phyloP scores from a whole-genome alignment of 2,329 filamentous ascomycete genomes.

The Grosmannia clavigera region DNA sequence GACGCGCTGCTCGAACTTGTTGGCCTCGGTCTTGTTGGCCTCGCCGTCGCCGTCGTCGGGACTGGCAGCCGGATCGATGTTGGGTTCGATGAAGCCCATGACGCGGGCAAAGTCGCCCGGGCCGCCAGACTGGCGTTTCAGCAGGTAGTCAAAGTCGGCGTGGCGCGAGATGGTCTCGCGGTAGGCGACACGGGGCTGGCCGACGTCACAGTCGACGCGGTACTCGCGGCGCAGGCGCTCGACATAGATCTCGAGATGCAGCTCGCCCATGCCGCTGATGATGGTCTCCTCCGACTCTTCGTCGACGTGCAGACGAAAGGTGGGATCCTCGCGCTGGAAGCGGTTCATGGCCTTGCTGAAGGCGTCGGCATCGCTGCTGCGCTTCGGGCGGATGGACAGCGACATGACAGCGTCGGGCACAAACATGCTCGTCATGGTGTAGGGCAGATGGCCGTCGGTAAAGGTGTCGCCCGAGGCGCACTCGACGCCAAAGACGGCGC shows the following conservation, averaged over 20 bases:
- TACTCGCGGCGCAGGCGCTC: slow-evolving; percentile 96
- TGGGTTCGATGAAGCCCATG: slow-evolving; percentile 82
- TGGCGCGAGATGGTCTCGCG: slow-evolving; percentile 77
- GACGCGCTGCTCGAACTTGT: slow-evolving; percentile 78
- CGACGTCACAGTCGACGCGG: slow-evolving; percentile 89
- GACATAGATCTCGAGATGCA: slow-evolving; percentile 94
- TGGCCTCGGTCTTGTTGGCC: slow-evolving; percentile 40
- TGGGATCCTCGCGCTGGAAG: slow-evolving; percentile 96
- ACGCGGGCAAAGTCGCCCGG: slow-evolving; percentile 93
- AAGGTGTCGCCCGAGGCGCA: slow-evolving; percentile 97
- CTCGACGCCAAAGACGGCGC: slow-evolving; percentile 94
- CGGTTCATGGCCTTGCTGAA: slow-evolving; percentile 98
- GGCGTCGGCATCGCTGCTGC: slow-evolving; percentile 79
- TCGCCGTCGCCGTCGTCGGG: background rate
- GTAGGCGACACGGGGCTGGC: slow-evolving; percentile 93
- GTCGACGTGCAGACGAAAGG: slow-evolving; percentile 90
- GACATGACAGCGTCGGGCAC: slow-evolving; percentile 98
- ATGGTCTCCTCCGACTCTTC: slow-evolving; percentile 90
- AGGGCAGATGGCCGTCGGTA: slow-evolving; percentile 83
- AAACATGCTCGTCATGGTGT: slow-evolving; percentile 96
- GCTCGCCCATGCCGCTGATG: slow-evolving; percentile 95
- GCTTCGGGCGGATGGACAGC: slow-evolving; percentile 91
- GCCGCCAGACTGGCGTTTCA: slow-evolving; percentile 92
- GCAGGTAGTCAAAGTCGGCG: slow-evolving; percentile 79
- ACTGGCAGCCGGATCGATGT: slow-evolving; percentile 24